A percentile compares a stretch with the other conserved stretches of the same genome.
phyloP scores from a whole-genome alignment of 1,139 yeast species.

The Sugiyamaella xylanicola region DNA sequence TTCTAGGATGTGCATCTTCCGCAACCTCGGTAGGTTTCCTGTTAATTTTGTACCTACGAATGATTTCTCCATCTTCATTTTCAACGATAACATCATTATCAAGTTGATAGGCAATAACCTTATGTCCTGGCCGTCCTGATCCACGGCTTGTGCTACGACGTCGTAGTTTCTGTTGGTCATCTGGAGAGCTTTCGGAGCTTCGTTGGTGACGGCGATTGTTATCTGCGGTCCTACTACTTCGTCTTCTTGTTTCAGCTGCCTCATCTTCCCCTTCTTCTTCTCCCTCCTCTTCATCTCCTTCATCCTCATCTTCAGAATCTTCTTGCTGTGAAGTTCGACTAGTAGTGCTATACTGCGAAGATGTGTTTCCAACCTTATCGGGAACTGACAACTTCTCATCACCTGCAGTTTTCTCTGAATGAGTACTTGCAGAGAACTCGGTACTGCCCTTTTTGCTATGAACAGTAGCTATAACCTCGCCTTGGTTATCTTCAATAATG shows the following conservation, averaged over 20 bases:
- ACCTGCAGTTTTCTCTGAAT: conserved; percentile 1
- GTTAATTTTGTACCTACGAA: conserved; percentile 77
- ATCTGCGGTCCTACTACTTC: not conserved
- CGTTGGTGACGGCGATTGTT: not conserved
- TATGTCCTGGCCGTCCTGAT: conserved; percentile 22
- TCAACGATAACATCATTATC: conserved; percentile 82
- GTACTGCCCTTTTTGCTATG: conserved; percentile 24
- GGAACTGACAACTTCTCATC: not conserved
- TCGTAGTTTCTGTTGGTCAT: not conserved
- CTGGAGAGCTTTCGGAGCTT: conserved; percentile 1
- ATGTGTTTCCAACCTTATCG: not conserved
- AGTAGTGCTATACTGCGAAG: not conserved
- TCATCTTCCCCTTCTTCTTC: not conserved
- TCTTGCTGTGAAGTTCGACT: not conserved
- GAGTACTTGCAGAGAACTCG: conserved; percentile 8
- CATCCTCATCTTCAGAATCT: not conserved
- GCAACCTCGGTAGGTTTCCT: conserved; percentile 45
- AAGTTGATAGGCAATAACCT: conserved; percentile 59
- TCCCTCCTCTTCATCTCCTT: conserved; percentile 3
- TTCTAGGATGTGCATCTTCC: conserved; percentile 7
- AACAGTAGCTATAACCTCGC: conserved; percentile 63
- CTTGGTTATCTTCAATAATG: conserved; percentile 77
- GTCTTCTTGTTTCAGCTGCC: not conserved
- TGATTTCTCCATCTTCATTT: conserved; percentile 87
- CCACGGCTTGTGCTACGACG: conserved; percentile 13